A percentile compares a stretch with the other conserved stretches of the same genome.
Conservation (phyloP, 2,329 filamentous ascomycete species). For the Aspergillus tubingensis region DNA sequence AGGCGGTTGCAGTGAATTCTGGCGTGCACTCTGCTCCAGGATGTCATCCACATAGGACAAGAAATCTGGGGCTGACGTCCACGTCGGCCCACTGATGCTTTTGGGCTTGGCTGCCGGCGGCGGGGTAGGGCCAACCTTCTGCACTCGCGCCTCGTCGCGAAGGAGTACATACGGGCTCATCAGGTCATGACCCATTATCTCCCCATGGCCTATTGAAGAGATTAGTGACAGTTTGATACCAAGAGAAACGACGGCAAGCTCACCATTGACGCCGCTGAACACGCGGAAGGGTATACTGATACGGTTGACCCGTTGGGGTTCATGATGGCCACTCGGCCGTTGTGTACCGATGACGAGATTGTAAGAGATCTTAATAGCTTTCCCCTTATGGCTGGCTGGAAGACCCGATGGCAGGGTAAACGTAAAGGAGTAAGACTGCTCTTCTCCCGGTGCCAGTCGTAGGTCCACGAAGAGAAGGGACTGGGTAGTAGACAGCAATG, state of each 20-base stretch:
- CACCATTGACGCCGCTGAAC: constrained; percentile 83
- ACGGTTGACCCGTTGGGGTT: constrained; percentile 79
- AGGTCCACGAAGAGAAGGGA: constrained; percentile 95
- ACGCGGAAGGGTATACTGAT: constrained; percentile 92
- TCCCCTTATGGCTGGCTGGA: constrained; percentile 88
- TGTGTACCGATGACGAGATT: constrained; percentile 90
- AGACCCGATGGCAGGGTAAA: constrained; percentile 84
- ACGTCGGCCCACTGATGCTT: constrained; percentile 47
- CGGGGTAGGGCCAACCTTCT: constrained; percentile 47
- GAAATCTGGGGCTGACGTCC: constrained; percentile 63
- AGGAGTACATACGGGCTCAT: constrained; percentile 92
- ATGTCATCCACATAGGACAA: constrained; percentile 76
- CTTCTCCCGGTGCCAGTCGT: constrained; percentile 82
- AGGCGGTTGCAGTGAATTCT: constrained; percentile 60
- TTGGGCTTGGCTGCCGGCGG: constrained; percentile 44
- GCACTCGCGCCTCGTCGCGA: constrained; percentile 74
- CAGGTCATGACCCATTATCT: constrained; percentile 87
- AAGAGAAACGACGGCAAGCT: constrained; percentile 16
- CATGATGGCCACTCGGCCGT: constrained; percentile 72
- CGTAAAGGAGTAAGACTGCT: constrained; percentile 79
- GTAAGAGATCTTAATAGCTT: constrained; percentile 92
- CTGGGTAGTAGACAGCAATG: constrained; percentile 90
- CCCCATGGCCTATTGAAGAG: constrained; percentile 61
- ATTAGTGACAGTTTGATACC: constrained; percentile 21
- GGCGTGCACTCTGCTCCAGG: constrained; percentile 57